Evolutionary conservation across 192 early-diverging fungal species (phyloP), one percentile per base, ranked within the genome.

Genomic region (Coemansia sp.): DNA sequence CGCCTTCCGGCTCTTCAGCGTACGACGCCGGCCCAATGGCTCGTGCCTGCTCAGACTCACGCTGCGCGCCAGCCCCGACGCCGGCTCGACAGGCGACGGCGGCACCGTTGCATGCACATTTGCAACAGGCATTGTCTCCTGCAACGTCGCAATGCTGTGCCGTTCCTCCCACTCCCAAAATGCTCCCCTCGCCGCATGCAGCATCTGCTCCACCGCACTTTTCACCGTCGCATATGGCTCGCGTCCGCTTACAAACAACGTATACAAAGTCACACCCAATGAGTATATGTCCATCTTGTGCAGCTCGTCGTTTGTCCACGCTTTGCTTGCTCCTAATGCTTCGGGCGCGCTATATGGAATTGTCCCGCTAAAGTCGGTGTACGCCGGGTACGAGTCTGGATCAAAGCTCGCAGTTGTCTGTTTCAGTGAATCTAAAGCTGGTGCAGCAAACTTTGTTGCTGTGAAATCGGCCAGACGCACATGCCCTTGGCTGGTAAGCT

Each of bases 161-260:
- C 74, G 69, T 59, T 82, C 73, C 66, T 86, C 86, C 77, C 81
- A 85, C 19, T 78, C 71, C 86, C 86, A 87, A 57, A 87, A 87
- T 5, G 85, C 86, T 42, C 86, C 86, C 59, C 80, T 85, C 9
- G 76, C 71, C 19, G 85, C 82, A 60, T 82, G 66, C 15, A 85
- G 78, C 68, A 87, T 82, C 72, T 86, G 83, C 71, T 87, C 86
- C 9, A 86, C 74, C n/a, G 75, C 65, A 52, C 78, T 85, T 56
- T 84, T 83, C 12, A 85, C 68, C 15, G 75, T 77, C 54, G 80
- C 74, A 56, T 83, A 87, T 0, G 86, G 86, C 50, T 86, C 85
- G 20, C 74, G 73, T 0, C 83, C 86, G 36, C 78, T 81, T 55
- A 87, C 65, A 64, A 84, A 84, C 44, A 85, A 68, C 22, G 85